Percentiles rank a stretch among this genome's conserved stretches.
Conservation (phyloP, 805 yeast genomes). For the Hanseniaspora meyeri region DNA sequence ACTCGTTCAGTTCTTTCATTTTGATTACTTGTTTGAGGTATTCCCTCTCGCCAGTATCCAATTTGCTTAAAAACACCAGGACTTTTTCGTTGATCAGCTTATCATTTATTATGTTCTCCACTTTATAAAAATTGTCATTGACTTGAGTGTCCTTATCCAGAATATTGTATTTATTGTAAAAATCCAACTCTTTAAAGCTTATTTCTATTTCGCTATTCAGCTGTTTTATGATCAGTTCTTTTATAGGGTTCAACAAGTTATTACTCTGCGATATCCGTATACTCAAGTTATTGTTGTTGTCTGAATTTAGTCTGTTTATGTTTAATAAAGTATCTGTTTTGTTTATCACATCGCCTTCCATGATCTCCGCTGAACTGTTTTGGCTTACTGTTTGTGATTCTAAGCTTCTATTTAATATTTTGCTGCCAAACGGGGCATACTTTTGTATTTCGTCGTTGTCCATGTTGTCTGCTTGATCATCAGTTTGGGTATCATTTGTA, state of each 20-base stretch:
- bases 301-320: background rate
- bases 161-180: background rate
- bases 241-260: constrained; percentile 1
- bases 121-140: background rate
- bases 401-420: background rate
- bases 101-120: constrained; percentile 6
- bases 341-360: background rate
- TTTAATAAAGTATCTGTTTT: background rate
- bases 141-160: background rate
- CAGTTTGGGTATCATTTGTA: background rate
- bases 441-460: background rate
- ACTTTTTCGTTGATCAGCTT: background rate
- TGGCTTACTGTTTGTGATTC: background rate
- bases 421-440: background rate
- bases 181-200: background rate
- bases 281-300: background rate
- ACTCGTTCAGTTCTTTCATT: background rate
- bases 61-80: background rate
- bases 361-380: background rate
- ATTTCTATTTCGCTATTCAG: background rate
- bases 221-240: constrained; percentile 1
- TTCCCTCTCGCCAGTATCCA: background rate
- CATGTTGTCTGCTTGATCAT: background rate
- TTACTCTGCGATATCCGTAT: background rate
- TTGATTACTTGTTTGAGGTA: background rate